Base-by-base conservation (phyloP, 2,329 filamentous ascomycete species). In the Ceratocystis albifundus region DNA sequence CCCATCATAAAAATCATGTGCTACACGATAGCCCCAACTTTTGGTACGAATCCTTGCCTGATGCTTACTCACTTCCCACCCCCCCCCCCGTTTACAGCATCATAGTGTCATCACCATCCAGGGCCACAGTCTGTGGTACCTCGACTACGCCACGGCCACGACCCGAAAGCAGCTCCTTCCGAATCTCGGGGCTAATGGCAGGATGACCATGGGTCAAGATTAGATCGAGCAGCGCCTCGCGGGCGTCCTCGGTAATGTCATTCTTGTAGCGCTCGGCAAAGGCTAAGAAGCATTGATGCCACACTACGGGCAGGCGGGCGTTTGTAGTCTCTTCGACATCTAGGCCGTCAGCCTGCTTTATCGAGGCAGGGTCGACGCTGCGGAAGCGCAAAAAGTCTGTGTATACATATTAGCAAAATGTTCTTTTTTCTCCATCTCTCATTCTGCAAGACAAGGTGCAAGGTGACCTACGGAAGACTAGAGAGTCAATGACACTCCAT, bases 261-360 rank as follows among this genome's bases (percentile, higher is more conserved):
- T 96, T 95, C 73, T 91, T 87, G 77, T 97, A 99, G 66, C 93
- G 82, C 77, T 96, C 89, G 30, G 94, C 91, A 77, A 99, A 99
- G 1, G 90, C 88, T 65, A 99, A 78, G 36, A 99, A 79, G 71
- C 88, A 91, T 77, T 97, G 93, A 75, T 99, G 94, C 91, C 93
- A 99, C 66, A 99, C 85, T 6, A 99, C 91, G 0, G 95, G 94
- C 70, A 97, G 75, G 73, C 88, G 90, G 72, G 70, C 80, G 75
- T 74, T 81, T 68, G 76, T 78, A 68, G 74, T 77, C 8, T 80
- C 75, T 79, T 86, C 85, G 32, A 77, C 78, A 66, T 88, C 85
- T 1, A 73, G 75, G 2, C 71, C 71, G 41, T 82, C 79, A 3
- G 74, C 76, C 41, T 78, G 78, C 64, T 79, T 78, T 20, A 82